A percentile compares a stretch with the other conserved stretches of the same genome.
Conservation (phyloP, 768 basidiomycete species). For the Trametes cingulata region DNA sequence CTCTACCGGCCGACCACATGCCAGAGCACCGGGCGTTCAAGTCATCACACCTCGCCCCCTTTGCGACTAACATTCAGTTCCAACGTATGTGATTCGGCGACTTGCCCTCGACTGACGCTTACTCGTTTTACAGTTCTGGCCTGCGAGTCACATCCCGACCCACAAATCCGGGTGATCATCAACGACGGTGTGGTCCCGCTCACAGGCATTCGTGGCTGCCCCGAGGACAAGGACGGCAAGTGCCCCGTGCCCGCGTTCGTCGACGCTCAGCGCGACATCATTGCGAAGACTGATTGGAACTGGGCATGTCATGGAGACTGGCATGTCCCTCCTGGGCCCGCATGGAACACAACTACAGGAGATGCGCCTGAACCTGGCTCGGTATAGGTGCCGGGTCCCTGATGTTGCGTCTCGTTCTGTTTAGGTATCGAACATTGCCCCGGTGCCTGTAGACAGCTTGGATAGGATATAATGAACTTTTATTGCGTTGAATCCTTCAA, state of each 20-base stretch:
- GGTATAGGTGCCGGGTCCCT: not conserved
- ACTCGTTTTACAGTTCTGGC: slow-evolving; percentile 30
- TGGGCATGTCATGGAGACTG: slow-evolving; percentile 80
- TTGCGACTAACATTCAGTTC: slow-evolving; percentile 87
- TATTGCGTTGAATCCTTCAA: too few species aligned
- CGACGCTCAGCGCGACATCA: slow-evolving; percentile 62
- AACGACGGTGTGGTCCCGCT: slow-evolving; percentile 88
- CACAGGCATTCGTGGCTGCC: slow-evolving; percentile 75
- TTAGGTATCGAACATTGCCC: not conserved
- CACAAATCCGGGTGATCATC: slow-evolving; percentile 79
- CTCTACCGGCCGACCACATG: slow-evolving; percentile 74
- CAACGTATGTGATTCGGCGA: slow-evolving; percentile 56
- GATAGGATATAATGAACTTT: too few species aligned
- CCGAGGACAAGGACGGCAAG: slow-evolving; percentile 69
- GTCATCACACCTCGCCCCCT: slow-evolving; percentile 77
- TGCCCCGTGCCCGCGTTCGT: slow-evolving; percentile 77
- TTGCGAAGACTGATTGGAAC: slow-evolving; percentile 67
- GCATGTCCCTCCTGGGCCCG: slow-evolving; percentile 61
- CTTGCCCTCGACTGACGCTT: too few species aligned
- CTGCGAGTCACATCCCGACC: slow-evolving; percentile 33
- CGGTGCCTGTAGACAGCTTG: not conserved
- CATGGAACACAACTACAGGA: slow-evolving; percentile 77
- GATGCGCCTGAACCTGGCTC: slow-evolving; percentile 45
- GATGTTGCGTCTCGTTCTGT: not conserved
- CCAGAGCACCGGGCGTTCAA: slow-evolving; percentile 66